Evolutionary conservation across 2,329 filamentous ascomycete species (phyloP).

Genomic region (Exophiala lecanii-corni): DNA sequence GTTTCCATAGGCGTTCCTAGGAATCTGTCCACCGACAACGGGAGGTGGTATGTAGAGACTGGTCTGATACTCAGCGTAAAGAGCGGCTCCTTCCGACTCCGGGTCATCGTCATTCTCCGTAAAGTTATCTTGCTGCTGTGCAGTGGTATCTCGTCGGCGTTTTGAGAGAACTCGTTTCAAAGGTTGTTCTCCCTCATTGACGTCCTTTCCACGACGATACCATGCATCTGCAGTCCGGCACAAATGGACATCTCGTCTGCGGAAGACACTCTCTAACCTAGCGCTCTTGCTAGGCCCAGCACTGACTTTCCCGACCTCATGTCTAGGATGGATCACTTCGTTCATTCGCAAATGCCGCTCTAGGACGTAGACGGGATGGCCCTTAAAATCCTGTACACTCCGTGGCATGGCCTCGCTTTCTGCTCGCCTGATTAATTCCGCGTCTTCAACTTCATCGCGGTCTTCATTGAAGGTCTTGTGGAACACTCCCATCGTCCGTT

Average conservation of each 20-base stretch:
- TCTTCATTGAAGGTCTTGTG: slow-evolving; percentile 49
- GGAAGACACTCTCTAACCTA: slow-evolving; percentile 71
- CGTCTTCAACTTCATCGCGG: slow-evolving; percentile 78
- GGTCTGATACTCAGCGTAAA: slow-evolving; percentile 60
- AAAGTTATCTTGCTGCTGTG: slow-evolving; percentile 27
- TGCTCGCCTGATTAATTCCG: slow-evolving; percentile 66
- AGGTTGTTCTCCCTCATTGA: slow-evolving; percentile 74
- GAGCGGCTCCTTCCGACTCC: slow-evolving; percentile 50
- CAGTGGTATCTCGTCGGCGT: slow-evolving; percentile 32
- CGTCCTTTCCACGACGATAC: slow-evolving; percentile 80
- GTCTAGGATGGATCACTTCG: slow-evolving; percentile 72
- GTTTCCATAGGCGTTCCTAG: slow-evolving; percentile 59
- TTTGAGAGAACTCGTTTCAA: slow-evolving; percentile 64
- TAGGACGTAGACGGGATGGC: slow-evolving; percentile 77
- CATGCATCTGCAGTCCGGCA: slow-evolving; percentile 80
- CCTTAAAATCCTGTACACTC: slow-evolving; percentile 81
- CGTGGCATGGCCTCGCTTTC: slow-evolving; percentile 78
- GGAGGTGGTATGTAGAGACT: slow-evolving; percentile 70
- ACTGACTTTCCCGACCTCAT: slow-evolving; percentile 71
- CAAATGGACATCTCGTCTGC: slow-evolving; percentile 71
- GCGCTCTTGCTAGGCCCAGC: slow-evolving; percentile 53
- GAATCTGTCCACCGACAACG: slow-evolving; percentile 66
- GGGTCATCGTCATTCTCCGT: slow-evolving; percentile 37
- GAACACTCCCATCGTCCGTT: slow-evolving; percentile 39
- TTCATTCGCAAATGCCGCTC: slow-evolving; percentile 78